Conservation (phyloP, 1,139 yeast species). For the Debaryomyces singareniensis region DNA sequence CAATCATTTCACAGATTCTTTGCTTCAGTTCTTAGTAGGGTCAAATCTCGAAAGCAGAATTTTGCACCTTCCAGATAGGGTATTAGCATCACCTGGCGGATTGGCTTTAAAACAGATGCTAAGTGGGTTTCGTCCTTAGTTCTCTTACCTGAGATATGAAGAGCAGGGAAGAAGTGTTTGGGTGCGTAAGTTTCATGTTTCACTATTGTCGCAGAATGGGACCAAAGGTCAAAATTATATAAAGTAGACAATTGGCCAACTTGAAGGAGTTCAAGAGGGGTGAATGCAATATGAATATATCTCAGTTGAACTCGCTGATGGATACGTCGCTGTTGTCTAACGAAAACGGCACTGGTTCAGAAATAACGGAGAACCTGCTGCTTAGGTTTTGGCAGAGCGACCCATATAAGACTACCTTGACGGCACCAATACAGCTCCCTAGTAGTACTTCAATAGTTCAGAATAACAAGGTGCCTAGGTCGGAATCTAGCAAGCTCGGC, state of each 20-base stretch:
- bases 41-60: constrained; percentile 44
- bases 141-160: no score
- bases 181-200: constrained; percentile 1
- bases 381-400: constrained; percentile 11
- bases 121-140: constrained; percentile 10
- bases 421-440: constrained; percentile 3
- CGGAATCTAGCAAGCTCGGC: constrained; percentile 2
- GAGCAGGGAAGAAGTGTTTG: background rate
- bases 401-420: constrained; percentile 3
- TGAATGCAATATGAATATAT: constrained; percentile 3
- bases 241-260: no score
- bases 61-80: constrained; percentile 48
- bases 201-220: background rate
- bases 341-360: constrained; percentile 5
- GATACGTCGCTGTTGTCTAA: constrained; percentile 9
- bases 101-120: constrained; percentile 31
- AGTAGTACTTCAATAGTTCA: constrained; percentile 2
- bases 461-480: constrained; percentile 1
- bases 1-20: constrained; percentile 58
- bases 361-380: constrained; percentile 6
- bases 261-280: no score
- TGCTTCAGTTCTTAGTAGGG: constrained; percentile 56
- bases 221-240: no score
- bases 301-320: constrained; percentile 8
- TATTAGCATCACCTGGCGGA: constrained; percentile 58